Conservation (phyloP, 176 grass and related monocot genomes). For the Musa schizocarpa region DNA sequence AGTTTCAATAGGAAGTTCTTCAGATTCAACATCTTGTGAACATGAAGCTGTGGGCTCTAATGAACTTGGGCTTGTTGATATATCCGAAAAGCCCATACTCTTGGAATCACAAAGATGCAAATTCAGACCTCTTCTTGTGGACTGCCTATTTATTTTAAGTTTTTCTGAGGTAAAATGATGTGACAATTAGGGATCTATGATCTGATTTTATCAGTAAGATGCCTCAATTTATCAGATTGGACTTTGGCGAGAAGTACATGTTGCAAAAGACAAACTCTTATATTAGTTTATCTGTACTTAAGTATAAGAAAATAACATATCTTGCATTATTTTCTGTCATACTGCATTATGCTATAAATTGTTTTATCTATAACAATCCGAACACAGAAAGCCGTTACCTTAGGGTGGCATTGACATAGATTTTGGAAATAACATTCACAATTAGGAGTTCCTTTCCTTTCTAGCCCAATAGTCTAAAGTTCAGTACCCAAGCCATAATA, state of each 20-base stretch:
- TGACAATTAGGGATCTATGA: neutral
- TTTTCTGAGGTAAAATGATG: conserved; percentile 50
- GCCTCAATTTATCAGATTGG: neutral
- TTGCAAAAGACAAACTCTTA: neutral
- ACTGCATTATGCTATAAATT: too few relatives aligned
- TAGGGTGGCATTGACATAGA: too few relatives aligned
- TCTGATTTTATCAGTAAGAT: neutral
- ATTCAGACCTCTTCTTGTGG: conserved; percentile 67
- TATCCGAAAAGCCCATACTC: conserved; percentile 43
- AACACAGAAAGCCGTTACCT: too few relatives aligned
- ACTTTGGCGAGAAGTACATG: neutral
- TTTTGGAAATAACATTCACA: too few relatives aligned
- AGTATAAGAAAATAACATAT: too few relatives aligned
- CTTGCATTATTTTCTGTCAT: too few relatives aligned
- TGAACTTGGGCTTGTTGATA: conserved; percentile 57
- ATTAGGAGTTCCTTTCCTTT: too few relatives aligned
- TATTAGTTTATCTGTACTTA: too few relatives aligned
- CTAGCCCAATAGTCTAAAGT: too few relatives aligned
- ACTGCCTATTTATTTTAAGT: conserved; percentile 58
- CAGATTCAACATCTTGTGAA: conserved; percentile 39
- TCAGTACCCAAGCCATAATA: too few relatives aligned
- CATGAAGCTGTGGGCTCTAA: conserved; percentile 30
- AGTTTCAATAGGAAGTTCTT: conserved; percentile 35
- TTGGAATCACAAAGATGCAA: conserved; percentile 78
- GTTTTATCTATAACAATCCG: too few relatives aligned